Conservation (phyloP, 306 rosid species). For the Quercus agrifolia region DNA sequence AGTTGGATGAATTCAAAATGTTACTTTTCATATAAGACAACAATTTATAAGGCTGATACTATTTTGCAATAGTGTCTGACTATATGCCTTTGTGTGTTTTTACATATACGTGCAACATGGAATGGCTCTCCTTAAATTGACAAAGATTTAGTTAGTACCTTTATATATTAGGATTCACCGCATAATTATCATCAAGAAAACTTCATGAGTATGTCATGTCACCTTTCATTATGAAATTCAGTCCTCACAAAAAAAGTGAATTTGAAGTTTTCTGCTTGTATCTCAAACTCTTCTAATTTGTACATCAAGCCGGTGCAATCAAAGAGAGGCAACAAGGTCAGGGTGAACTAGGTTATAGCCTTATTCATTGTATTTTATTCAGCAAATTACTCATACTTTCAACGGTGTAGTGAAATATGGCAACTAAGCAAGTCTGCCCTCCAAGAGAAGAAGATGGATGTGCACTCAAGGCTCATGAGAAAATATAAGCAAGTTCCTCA, state of each 20-base stretch:
- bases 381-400: not conserved
- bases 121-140: not conserved
- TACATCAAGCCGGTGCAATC: not conserved
- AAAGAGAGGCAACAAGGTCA: not conserved
- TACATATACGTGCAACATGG: not conserved
- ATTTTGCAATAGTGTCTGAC: not conserved
- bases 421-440: constrained; percentile 68
- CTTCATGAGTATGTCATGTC: not conserved
- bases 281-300: not conserved
- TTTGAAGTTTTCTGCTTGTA: not conserved
- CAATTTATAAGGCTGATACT: not conserved
- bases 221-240: not conserved
- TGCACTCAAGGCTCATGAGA: constrained; percentile 82
- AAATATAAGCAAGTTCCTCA: constrained; percentile 67
- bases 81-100: not conserved
- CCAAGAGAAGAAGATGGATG: constrained; percentile 57
- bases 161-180: not conserved
- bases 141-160: not conserved
- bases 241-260: not conserved
- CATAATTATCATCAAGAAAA: not conserved
- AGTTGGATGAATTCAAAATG: not conserved
- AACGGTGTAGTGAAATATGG: constrained; percentile 57
- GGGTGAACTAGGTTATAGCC: not conserved
- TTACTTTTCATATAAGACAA: not conserved
- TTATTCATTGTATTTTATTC: not conserved